Evolutionary conservation across 805 yeast species (phyloP), one percentile per base, ranked within the genome.

Genomic region (Saccharomycopsis sp.): DNA sequence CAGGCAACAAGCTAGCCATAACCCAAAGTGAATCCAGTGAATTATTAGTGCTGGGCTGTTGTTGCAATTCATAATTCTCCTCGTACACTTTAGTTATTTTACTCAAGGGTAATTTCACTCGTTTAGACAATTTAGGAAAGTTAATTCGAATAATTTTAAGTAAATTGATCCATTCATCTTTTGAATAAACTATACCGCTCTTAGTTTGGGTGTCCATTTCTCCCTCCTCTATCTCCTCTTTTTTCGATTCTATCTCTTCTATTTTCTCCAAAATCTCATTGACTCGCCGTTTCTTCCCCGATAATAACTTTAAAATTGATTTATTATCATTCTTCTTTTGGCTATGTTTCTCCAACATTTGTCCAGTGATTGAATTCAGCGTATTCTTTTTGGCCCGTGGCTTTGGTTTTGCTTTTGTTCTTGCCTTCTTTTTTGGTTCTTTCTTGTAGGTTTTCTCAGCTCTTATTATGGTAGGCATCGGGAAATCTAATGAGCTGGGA

Each of bases 221-320:
- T 17, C 26, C 41, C 21, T 8, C n/a, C 23, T 16, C 34, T 24
- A 20, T 14, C 14, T 21, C 7, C 11, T 16, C 7, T 14, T 21
- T 16, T 7, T 20, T 17, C 40, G 14, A 4, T 32, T 42, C 44
- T 20, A 47, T 21, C 11, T 19, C 6, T 32, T 48, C 54, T 4
- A 61, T 52, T 5, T 46, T 51, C 19, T 51, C 47, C 13, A 60
- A 41, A n/a, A 61, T 53, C 11, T 59, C 64, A 27, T 53, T 54
- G 17, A 54, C 54, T 39, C 58, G 59, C 9, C 54, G 53, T 43
- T 59, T 61, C 48, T 59, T 60, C 0, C 64, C 65, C 0, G 64
- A 58, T 7, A 61, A 44, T 1, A 60, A 53, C 23, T 52, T 29
- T n/a, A 60, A 40, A 5, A 60, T 43, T 1, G 60, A 45, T 7